Percentiles rank a stretch among this genome's conserved stretches.
These are phyloP conservation scores for Tuber microsphaerosporum DNA, from an alignment of 495 filamentous ascomycete genomes.

Conservation along the genomic window DNA sequence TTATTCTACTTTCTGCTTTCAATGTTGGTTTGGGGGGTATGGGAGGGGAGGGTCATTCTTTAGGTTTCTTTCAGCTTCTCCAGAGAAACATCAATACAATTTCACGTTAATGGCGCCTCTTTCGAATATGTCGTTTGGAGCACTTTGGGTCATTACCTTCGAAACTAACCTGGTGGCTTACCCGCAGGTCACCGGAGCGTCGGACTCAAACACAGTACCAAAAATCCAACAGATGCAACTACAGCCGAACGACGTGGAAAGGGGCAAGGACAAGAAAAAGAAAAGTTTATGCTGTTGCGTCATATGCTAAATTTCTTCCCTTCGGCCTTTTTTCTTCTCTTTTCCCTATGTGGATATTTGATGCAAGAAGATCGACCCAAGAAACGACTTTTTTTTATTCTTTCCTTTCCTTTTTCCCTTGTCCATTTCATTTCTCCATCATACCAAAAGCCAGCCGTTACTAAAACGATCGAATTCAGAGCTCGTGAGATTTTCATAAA, in stretches of 20 bases:
- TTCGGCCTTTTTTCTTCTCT: background rate
- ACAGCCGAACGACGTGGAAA: conserved; percentile 14
- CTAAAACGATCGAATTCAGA: conserved; percentile 26
- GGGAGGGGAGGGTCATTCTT: background rate
- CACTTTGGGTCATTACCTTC: background rate
- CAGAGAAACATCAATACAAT: conserved; percentile 12
- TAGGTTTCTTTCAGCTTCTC: background rate
- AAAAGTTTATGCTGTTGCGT: conserved; percentile 33
- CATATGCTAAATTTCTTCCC: conserved; percentile 30
- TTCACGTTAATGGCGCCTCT: background rate
- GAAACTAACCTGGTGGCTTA: conserved; percentile 6
- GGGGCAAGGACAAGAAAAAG: conserved; percentile 21
- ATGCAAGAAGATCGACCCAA: conserved; percentile 13
- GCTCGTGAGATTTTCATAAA: conserved; percentile 20
- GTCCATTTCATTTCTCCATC: conserved; percentile 5
- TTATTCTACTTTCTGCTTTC: conserved; percentile 6
- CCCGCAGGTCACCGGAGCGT: conserved; percentile 26
- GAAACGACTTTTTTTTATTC: conserved; percentile 8
- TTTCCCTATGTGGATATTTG: conserved; percentile 8
- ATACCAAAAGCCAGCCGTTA: conserved; percentile 23
- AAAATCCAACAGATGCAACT: conserved; percentile 8
- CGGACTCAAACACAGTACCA: conserved; percentile 11
- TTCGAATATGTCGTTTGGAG: conserved; percentile 1
- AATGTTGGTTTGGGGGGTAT: conserved; percentile 7
- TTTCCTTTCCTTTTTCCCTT: background rate